Evolutionary conservation across 768 basidiomycete species (phyloP).

Genomic region (Auriscalpium vulgare): DNA sequence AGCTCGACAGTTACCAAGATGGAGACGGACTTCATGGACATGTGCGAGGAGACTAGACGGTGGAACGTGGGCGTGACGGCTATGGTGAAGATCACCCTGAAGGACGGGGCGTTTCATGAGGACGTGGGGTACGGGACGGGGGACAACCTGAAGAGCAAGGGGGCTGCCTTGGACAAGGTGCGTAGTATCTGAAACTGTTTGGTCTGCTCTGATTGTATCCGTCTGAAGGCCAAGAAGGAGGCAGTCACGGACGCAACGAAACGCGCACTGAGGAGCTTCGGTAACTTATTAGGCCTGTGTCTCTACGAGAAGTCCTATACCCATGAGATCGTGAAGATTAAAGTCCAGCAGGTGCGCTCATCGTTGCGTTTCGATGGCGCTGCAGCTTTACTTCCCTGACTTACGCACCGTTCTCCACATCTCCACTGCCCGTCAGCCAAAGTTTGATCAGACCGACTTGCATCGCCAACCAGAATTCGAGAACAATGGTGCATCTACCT

Average conservation of each 20-base stretch:
- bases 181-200: slow-evolving; percentile 14
- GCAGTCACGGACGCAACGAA: slow-evolving; percentile 94
- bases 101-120: slow-evolving; percentile 86
- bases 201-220: background rate
- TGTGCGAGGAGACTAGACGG: slow-evolving; percentile 53
- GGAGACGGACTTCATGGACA: slow-evolving; percentile 74
- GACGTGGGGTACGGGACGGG: slow-evolving; percentile 87
- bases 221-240: slow-evolving; percentile 88
- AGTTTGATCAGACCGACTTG: slow-evolving; percentile 59
- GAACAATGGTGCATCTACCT: slow-evolving; percentile 28
- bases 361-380: background rate
- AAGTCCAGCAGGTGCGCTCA: slow-evolving; percentile 63
- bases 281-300: slow-evolving; percentile 92
- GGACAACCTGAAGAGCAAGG: slow-evolving; percentile 84
- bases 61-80: slow-evolving; percentile 77
- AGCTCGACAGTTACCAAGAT: slow-evolving; percentile 71
- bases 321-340: slow-evolving; percentile 80
- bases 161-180: slow-evolving; percentile 86
- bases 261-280: slow-evolving; percentile 85
- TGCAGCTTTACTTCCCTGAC: background rate
- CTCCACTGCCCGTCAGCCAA: slow-evolving; percentile 33
- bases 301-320: slow-evolving; percentile 93
- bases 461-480: slow-evolving; percentile 67
- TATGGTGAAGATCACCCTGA: slow-evolving; percentile 77
- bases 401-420: background rate